Evolutionary conservation across 768 basidiomycete genomes (phyloP).

Genomic region (Boletus insuetus): DNA sequence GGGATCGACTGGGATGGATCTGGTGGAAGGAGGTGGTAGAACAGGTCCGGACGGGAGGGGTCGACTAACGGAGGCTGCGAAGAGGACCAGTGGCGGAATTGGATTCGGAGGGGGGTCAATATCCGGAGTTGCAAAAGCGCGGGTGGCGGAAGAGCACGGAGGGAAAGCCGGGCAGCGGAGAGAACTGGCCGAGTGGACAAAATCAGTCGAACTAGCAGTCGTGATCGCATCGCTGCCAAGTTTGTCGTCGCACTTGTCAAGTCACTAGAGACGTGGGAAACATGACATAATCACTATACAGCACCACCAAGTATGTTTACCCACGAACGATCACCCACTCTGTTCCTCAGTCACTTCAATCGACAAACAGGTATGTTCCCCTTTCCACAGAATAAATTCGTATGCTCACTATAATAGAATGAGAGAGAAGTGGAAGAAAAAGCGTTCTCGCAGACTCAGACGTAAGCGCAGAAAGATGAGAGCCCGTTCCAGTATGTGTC

Average conservation of each 20-base stretch:
- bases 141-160: neutral
- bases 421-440: constrained; percentile 99
- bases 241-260: constrained; percentile 5
- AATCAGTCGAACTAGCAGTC: constrained; percentile 1
- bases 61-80: constrained; percentile 39
- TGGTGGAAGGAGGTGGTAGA: constrained; percentile 57
- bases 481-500: constrained; percentile 82
- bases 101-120: constrained; percentile 5
- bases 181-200: neutral
- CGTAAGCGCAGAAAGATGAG: constrained; percentile 97
- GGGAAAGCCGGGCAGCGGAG: neutral
- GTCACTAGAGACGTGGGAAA: constrained; percentile 15
- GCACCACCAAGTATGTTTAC: constrained; percentile 27
- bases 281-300: constrained; percentile 35
- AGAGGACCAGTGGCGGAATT: constrained; percentile 12
- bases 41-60: constrained; percentile 61
- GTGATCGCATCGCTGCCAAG: constrained; percentile 10
- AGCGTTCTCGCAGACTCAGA: constrained; percentile 88
- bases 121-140: neutral
- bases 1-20: constrained; percentile 40
- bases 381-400: neutral
- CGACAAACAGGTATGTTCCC: constrained; percentile 26
- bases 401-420: constrained; percentile 44
- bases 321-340: constrained; percentile 14
- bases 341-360: constrained; percentile 32